phyloP scores from a whole-genome alignment of 345 rosid genomes.

The Melastoma malabathricum region DNA sequence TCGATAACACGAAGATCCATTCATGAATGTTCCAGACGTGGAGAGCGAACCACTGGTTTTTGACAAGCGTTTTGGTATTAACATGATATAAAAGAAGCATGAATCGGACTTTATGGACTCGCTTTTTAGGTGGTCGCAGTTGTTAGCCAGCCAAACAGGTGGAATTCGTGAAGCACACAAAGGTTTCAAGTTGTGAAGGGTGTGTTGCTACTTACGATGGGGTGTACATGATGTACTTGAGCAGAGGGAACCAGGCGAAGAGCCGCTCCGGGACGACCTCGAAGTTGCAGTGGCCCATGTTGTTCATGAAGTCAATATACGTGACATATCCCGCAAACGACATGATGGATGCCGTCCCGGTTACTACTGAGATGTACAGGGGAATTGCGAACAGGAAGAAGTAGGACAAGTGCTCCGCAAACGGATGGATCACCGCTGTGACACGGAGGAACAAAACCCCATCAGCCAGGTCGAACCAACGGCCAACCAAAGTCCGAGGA shows the following conservation, averaged over 20 bases:
- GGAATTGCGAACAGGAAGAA: slow-evolving; percentile 29
- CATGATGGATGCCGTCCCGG: slow-evolving; percentile 12
- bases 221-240: slow-evolving; percentile 41
- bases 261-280: slow-evolving; percentile 30
- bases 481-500: background rate
- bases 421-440: slow-evolving; percentile 45
- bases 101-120: too few relatives aligned
- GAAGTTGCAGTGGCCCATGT: slow-evolving; percentile 55
- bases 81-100: too few relatives aligned
- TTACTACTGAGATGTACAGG: background rate
- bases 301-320: slow-evolving; percentile 30
- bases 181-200: background rate
- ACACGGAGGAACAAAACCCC: background rate
- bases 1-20: too few relatives aligned
- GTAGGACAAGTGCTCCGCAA: slow-evolving; percentile 31
- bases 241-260: slow-evolving; percentile 32
- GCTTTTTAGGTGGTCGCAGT: too few relatives aligned
- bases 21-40: too few relatives aligned
- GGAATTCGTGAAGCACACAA: too few relatives aligned
- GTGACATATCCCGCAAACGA: slow-evolving; percentile 10
- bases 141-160: too few relatives aligned
- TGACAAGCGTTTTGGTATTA: too few relatives aligned
- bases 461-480: background rate
- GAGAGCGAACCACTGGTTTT: too few relatives aligned
- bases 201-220: slow-evolving; percentile 30